phyloP scores from a whole-genome alignment of 805 yeast genomes.

The Lachancea nothofagi region DNA sequence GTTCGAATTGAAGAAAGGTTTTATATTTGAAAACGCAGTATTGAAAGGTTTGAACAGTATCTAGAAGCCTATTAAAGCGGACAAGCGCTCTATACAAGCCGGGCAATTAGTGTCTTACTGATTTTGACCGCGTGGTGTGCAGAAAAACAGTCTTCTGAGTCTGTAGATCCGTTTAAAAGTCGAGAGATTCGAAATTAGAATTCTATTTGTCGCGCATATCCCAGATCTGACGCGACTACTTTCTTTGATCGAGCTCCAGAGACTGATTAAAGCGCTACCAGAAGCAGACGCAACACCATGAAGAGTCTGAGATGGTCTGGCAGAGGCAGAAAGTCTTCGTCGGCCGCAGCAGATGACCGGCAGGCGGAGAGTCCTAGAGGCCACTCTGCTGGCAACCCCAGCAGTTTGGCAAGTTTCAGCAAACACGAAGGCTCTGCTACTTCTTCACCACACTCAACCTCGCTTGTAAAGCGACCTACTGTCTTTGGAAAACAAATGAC shows the following conservation, averaged over 20 bases:
- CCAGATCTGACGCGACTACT: background rate
- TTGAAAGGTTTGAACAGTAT: background rate
- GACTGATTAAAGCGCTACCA: background rate
- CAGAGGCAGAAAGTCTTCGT: conserved; percentile 10
- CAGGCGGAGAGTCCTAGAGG: background rate
- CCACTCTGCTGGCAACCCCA: background rate
- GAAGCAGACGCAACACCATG: conserved; percentile 3
- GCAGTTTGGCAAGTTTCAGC: background rate
- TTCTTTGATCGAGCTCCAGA: background rate
- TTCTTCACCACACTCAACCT: background rate
- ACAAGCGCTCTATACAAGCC: background rate
- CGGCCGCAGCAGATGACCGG: conserved; percentile 7
- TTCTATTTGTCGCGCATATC: background rate
- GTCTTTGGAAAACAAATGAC: conserved; percentile 1
- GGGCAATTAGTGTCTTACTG: background rate
- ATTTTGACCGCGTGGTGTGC: background rate
- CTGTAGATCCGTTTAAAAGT: background rate
- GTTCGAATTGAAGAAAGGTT: conserved; percentile 1
- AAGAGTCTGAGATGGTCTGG: conserved; percentile 13
- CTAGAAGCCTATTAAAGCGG: background rate
- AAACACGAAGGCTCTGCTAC: background rate
- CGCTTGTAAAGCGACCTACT: conserved; percentile 3
- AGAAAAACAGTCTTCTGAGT: background rate
- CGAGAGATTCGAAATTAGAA: background rate
- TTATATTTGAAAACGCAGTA: background rate